Base-by-base conservation (phyloP, 257 asterid genomes). In the Mentha longifolia region DNA sequence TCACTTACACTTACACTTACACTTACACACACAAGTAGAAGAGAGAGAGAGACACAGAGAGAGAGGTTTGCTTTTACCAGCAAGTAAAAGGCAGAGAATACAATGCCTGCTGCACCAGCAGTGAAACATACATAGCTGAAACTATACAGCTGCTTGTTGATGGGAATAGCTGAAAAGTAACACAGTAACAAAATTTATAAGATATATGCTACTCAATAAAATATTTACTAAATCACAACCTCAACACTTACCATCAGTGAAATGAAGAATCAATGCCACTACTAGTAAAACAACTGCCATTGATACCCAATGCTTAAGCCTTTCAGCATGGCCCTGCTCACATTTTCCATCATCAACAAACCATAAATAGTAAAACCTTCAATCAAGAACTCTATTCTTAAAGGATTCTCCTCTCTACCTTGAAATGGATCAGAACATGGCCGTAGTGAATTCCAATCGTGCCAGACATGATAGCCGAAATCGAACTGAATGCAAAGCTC, bases 41-140 rank as follows among this genome's bases (percentile, higher is more conserved):
- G 3, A 25, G 25, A 61, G 16, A 5, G 33, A 5, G 8, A 10
- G 37, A 20, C 61, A 14, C 31, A 9, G 39, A 52, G 37, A 61
- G 63, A 58, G 57, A 55, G 4, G n/a, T 6, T 39, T 13, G 25
- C 7, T 11, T 11, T 59, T 89, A 91, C 97, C 95, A 91, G 71
- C 57, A 91, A 16, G 82, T 93, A 93, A 61, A 93, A 85, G 65
- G 52, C 88, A 12, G 91, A 85, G 78, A 89, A 91, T 3, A 89
- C 87, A 64, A 89, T 81, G 61, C 95, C 96, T 51, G 96, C 98
- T n/a, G 87, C 90, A 61, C 97, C 98, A 42, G 92, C 95, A 47
- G 97, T 87, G 86, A 91, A 87, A 70, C 92, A 91, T 50, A 89
- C 91, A 61, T 89, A 93, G 79, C 97, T 93, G 87, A 93, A 86